Evolutionary conservation across 1,139 yeast species (phyloP).

Genomic region (Eremothecium sinecaudum): DNA sequence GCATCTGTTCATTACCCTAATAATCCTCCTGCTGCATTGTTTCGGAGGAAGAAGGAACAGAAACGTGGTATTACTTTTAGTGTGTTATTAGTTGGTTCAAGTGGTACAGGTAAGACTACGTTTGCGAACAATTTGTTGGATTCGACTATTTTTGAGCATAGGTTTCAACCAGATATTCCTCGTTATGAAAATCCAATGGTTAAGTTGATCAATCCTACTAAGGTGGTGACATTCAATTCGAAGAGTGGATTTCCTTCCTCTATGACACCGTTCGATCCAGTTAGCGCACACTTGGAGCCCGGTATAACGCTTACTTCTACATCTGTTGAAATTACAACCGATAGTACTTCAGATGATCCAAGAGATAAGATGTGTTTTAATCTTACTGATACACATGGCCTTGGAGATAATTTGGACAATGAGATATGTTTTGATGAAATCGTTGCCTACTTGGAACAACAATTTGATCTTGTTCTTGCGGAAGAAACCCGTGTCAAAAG

Average conservation of each 20-base stretch:
- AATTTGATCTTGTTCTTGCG: constrained; percentile 68
- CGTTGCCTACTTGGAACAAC: constrained; percentile 70
- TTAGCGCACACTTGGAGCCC: constrained; percentile 43
- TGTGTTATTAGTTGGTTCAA: constrained; percentile 64
- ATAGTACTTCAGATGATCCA: constrained; percentile 42
- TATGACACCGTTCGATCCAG: constrained; percentile 30
- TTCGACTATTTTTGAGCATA: constrained; percentile 50
- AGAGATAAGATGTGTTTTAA: constrained; percentile 50
- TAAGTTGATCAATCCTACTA: constrained; percentile 28
- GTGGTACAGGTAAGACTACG: constrained; percentile 77
- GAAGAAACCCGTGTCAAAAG: constrained; percentile 72
- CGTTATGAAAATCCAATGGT: constrained; percentile 22
- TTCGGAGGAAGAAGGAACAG: constrained; percentile 52
- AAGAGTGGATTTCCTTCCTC: constrained; percentile 29
- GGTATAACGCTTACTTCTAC: constrained; percentile 58
- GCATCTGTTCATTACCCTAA: not conserved
- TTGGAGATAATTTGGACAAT: constrained; percentile 63
- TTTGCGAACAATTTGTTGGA: constrained; percentile 69
- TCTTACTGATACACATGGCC: constrained; percentile 70
- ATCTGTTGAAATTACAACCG: constrained; percentile 40
- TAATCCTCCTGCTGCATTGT: constrained; percentile 18
- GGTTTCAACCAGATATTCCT: constrained; percentile 32
- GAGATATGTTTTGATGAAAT: constrained; percentile 58
- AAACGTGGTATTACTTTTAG: constrained; percentile 79
- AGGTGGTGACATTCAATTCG: constrained; percentile 32